phyloP scores from a whole-genome alignment of 2,329 filamentous ascomycete species.

The Neopestalotiopsis sp. region DNA sequence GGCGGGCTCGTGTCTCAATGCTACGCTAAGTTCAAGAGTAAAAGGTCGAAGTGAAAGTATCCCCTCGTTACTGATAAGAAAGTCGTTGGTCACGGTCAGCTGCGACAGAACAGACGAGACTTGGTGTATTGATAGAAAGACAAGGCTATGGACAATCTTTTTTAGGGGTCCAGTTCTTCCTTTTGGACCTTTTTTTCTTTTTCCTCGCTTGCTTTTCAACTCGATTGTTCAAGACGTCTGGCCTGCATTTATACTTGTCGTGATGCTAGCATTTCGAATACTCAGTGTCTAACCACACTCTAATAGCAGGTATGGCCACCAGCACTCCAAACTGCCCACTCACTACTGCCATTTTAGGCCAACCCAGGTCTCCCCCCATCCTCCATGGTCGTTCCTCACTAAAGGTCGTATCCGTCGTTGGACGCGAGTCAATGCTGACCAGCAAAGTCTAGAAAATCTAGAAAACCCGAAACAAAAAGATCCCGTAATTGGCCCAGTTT shows the following conservation, averaged over 20 bases:
- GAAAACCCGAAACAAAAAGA: constrained; percentile 4
- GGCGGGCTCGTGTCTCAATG: constrained; percentile 10
- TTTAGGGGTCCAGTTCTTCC: background rate
- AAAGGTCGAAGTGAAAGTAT: background rate
- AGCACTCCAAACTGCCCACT: background rate
- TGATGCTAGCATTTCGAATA: constrained; percentile 10
- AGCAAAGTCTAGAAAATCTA: constrained; percentile 9
- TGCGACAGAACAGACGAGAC: background rate
- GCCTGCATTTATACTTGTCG: background rate
- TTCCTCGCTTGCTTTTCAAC: too few species aligned
- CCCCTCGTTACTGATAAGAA: constrained; percentile 13
- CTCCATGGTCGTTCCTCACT: constrained; percentile 5
- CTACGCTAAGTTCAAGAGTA: background rate
- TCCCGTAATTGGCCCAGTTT: constrained; percentile 3
- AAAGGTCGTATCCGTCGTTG: background rate
- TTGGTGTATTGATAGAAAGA: background rate
- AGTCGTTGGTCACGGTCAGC: constrained; percentile 2
- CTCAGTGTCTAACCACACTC: background rate
- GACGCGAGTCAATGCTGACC: constrained; percentile 17
- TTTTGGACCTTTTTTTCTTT: background rate
- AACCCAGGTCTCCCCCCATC: background rate
- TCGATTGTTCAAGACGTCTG: background rate
- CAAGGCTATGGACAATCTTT: background rate
- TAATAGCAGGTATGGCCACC: background rate
- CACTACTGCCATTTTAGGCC: constrained; percentile 2